Evolutionary conservation across 139 green algal species (phyloP).

Genomic region (Diplosphaera chodatii): DNA sequence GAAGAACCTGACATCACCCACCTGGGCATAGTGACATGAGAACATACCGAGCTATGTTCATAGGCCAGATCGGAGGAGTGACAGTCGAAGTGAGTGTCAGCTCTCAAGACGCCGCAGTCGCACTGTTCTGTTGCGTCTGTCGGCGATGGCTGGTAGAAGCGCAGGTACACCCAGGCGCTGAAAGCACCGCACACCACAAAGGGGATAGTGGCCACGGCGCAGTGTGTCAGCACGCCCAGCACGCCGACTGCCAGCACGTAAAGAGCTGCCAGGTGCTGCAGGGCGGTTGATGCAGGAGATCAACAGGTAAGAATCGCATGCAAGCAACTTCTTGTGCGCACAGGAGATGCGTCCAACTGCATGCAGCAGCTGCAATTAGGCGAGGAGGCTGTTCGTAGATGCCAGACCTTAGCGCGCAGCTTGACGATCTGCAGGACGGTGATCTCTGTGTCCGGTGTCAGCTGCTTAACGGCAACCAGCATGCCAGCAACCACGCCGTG

Average conservation of each 20-base stretch:
- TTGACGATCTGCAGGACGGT: constrained; percentile 55
- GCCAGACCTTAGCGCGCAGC: constrained; percentile 68
- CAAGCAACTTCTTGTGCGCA: too few relatives aligned
- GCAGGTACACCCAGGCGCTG: constrained; percentile 82
- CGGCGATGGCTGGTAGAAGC: constrained; percentile 71
- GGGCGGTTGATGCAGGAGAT: too few relatives aligned
- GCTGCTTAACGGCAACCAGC: constrained; percentile 88
- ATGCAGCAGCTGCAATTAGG: too few relatives aligned
- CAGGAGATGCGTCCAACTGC: too few relatives aligned
- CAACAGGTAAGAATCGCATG: too few relatives aligned
- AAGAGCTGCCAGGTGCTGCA: constrained; percentile 62
- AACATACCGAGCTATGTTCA: too few relatives aligned
- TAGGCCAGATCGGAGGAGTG: too few relatives aligned
- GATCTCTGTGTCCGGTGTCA: constrained; percentile 83
- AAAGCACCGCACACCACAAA: constrained; percentile 79
- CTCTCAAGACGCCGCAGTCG: too few relatives aligned
- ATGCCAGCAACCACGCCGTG: constrained; percentile 75
- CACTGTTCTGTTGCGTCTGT: background rate
- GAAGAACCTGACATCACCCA: too few relatives aligned
- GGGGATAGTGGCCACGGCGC: constrained; percentile 34
- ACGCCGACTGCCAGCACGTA: constrained; percentile 32
- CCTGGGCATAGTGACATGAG: too few relatives aligned
- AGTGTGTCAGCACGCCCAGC: constrained; percentile 10
- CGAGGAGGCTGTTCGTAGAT: too few relatives aligned
- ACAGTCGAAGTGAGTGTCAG: too few relatives aligned